A percentile compares a stretch with the other conserved stretches of the same genome.
These are phyloP conservation scores for Eimeria sp. DNA, from an alignment of 169 alveolate genomes.

Conservation along the genomic window DNA sequence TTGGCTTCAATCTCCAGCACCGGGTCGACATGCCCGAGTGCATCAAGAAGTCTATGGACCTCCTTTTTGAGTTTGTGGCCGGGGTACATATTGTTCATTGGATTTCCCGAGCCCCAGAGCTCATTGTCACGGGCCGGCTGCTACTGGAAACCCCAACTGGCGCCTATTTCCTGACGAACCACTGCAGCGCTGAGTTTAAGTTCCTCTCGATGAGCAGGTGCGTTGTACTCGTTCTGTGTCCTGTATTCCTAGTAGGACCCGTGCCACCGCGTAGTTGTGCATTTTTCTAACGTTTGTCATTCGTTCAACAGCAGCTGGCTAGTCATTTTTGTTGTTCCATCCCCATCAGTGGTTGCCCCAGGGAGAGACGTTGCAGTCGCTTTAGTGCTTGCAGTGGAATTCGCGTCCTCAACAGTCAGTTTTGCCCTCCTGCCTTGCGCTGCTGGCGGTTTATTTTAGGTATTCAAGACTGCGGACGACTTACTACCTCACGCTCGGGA, in stretches of 20 bases:
- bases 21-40: slow-evolving; percentile 91
- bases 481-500: slow-evolving; percentile 94
- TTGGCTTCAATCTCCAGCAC: slow-evolving; percentile 93
- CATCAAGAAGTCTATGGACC: slow-evolving; percentile 93
- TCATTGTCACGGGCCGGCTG: slow-evolving; percentile 95
- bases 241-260: not conserved
- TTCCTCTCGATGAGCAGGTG: slow-evolving; percentile 85
- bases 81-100: slow-evolving; percentile 97
- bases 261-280: not conserved
- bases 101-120: slow-evolving; percentile 94
- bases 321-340: not conserved
- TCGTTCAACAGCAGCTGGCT: not conserved
- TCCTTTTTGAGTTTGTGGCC: slow-evolving; percentile 95
- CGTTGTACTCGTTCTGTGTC: not conserved
- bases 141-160: slow-evolving; percentile 94
- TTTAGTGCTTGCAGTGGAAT: not conserved
- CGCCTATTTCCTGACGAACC: slow-evolving; percentile 86
- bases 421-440: not conserved
- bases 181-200: slow-evolving; percentile 87
- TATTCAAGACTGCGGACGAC: slow-evolving; percentile 95
- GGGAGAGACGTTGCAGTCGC: not conserved
- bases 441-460: slow-evolving; percentile 33
- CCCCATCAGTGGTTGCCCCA: not conserved
- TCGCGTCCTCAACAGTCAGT: not conserved
- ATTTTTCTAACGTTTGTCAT: not conserved